Base-by-base conservation (phyloP, 371 early-diverging fungal species). In the Mortierella sp. region DNA sequence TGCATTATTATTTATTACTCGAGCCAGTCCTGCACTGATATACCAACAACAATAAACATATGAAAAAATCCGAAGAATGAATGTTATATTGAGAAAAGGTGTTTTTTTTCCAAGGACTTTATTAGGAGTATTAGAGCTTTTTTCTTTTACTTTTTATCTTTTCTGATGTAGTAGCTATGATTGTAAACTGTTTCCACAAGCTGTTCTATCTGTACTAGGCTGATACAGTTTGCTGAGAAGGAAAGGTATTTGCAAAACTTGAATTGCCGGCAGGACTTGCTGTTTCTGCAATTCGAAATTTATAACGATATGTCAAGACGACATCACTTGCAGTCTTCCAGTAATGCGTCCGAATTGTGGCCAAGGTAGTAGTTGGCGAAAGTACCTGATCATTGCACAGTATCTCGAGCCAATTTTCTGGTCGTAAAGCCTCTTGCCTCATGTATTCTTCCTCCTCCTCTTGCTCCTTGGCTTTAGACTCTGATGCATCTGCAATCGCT, bases 261-360 rank as follows among this genome's bases (percentile, higher is more conserved):
- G 28, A 28, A 28, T 9, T 6, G 26, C 7, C 15, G 23, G 7
- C 13, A 28, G 29, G 22, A n/a, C 23, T 32, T n/a, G 23, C 37
- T 42, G 34, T 26, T 10, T 34, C 53, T n/a, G 53, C 12, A 8
- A 34, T 28, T 42, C 40, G 61, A 15, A 45, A 35, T 63, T 85
- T 85, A 57, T 86, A 84, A 23, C 91, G 86, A 72, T 94, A 94
- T 23, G 85, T 81, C 40, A 95, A 78, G 23, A 87, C 85, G 58
- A 96, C 85, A 83, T 96, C 98, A 23, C 93, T 93, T 54, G 89
- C 89, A 0, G 92, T 84, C 72, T 95, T 96, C 93, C 96, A 93
- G 26, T 95, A 84, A 64, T 91, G 88, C n/a, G 93, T 86, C 70
- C 92, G 92, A 45, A 96, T 90, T 0, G 96, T 90, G 1, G 95